Conservation (phyloP, 768 basidiomycete genomes). For the Boletus barrowsii region DNA sequence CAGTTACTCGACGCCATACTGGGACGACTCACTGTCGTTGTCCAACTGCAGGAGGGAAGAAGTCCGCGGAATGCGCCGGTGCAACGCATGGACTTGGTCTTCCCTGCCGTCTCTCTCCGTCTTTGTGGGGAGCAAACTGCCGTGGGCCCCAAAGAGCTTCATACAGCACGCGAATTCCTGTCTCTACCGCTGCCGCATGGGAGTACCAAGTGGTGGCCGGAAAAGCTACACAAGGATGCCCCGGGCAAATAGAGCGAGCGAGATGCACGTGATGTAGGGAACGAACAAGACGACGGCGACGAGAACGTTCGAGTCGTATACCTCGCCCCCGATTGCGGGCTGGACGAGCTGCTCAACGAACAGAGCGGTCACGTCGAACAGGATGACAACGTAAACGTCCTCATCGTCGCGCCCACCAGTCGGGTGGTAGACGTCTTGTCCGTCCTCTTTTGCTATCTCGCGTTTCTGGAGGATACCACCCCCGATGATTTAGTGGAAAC, state of each 20-base stretch:
- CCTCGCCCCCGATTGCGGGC: slow-evolving; percentile 2
- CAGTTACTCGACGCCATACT: background rate
- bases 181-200: slow-evolving; percentile 37
- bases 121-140: slow-evolving; percentile 8
- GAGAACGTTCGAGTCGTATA: background rate
- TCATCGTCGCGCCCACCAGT: slow-evolving; percentile 12
- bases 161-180: slow-evolving; percentile 43
- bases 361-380: background rate
- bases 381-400: background rate
- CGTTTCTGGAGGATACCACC: slow-evolving; percentile 3
- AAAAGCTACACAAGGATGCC: background rate
- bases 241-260: too few relatives aligned
- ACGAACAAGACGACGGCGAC: background rate
- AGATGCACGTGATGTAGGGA: too few relatives aligned
- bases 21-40: background rate
- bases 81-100: background rate
- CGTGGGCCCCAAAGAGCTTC: slow-evolving; percentile 35
- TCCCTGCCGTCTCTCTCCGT: background rate
- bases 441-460: slow-evolving; percentile 13
- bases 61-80: background rate
- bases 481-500: background rate
- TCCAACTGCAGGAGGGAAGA: background rate
- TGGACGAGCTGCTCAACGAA: background rate
- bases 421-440: slow-evolving; percentile 10
- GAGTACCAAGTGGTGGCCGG: background rate